Base-by-base conservation (phyloP, 2,329 filamentous ascomycete genomes). In the Fusarium continuum region DNA sequence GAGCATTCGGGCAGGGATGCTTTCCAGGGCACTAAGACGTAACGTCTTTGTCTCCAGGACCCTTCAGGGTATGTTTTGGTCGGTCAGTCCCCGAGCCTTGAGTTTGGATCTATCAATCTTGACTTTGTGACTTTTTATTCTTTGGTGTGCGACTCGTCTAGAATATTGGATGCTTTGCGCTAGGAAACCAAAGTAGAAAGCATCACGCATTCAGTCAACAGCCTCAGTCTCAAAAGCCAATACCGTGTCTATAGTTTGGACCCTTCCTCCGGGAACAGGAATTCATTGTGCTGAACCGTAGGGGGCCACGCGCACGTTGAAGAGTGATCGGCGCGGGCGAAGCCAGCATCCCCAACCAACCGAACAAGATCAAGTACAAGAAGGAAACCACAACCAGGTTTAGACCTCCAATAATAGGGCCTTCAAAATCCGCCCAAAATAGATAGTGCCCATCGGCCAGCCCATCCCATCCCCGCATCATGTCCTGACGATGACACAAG, bases 401-500 rank as follows among this genome's bases (percentile, higher is more conserved):
- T 63, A 51, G 47, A 62, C 61, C 44, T 65, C 56, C 43, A 19
- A 62, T 58, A 66, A 54, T 25, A 44, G 47, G 38, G 46, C 39
- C 25, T 55, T 55, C 34, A 48, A 14, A 48, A 39, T 43, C 51
- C 29, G 31, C 55, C 62, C 60, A 57, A 67, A 70, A 70, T 70
- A 70, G 64, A 67, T 55, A 47, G 60, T 50, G 61, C 38, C 11
- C 49, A 45, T 65, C 41, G 46, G 55, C n/a, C n/a, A n/a, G n/a
- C n/a, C 46, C 65, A 62, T 44, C 55, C 55, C 58, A 57, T 68
- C 62, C 56, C 56, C 65, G 61, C 64, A 62, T 56, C 45, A 48
- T 57, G 59, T 44, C 50, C 64, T 65, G 51, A 58, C 66, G 63
- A 70, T 70, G 66, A 55, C 49, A 61, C 45, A 51, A 62, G 36